Conservation (phyloP, 2,329 filamentous ascomycete species). For the Botryotinia calthae region DNA sequence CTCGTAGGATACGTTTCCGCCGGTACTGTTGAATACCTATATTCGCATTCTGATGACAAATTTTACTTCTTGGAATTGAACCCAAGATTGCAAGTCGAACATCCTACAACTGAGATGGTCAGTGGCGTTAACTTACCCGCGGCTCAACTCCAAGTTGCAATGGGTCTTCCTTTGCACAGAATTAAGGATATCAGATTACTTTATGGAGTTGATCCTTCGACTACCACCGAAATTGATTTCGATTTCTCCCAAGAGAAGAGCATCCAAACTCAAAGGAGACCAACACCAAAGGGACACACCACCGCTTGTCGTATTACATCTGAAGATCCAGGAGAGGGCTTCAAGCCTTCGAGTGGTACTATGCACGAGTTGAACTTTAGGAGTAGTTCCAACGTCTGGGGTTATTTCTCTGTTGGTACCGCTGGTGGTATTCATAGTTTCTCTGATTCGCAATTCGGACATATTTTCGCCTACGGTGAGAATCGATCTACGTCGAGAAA, state of each 20-base stretch:
- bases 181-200: constrained; percentile 94
- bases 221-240: constrained; percentile 86
- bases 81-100: constrained; percentile 98
- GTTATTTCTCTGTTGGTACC: constrained; percentile 98
- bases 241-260: constrained; percentile 88
- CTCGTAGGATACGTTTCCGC: constrained; percentile 98
- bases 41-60: constrained; percentile 96
- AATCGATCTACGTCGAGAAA: constrained; percentile 94
- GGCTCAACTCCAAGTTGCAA: constrained; percentile 96
- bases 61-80: constrained; percentile 99
- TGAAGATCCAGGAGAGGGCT: constrained; percentile 96
- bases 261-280: constrained; percentile 79
- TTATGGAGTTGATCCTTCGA: constrained; percentile 91
- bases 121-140: constrained; percentile 95
- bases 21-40: constrained; percentile 97
- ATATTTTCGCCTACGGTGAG: constrained; percentile 99
- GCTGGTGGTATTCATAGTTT: constrained; percentile 98
- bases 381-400: constrained; percentile 98
- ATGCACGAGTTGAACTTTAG: constrained; percentile 99
- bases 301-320: constrained; percentile 99
- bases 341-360: constrained; percentile 98
- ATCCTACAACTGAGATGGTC: constrained; percentile 99
- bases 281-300: constrained; percentile 91
- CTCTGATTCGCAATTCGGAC: constrained; percentile 97
- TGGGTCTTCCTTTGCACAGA: constrained; percentile 94